Evolutionary conservation across 2,329 filamentous ascomycete genomes (phyloP).

Genomic region (Neopestalotiopsis sp.): DNA sequence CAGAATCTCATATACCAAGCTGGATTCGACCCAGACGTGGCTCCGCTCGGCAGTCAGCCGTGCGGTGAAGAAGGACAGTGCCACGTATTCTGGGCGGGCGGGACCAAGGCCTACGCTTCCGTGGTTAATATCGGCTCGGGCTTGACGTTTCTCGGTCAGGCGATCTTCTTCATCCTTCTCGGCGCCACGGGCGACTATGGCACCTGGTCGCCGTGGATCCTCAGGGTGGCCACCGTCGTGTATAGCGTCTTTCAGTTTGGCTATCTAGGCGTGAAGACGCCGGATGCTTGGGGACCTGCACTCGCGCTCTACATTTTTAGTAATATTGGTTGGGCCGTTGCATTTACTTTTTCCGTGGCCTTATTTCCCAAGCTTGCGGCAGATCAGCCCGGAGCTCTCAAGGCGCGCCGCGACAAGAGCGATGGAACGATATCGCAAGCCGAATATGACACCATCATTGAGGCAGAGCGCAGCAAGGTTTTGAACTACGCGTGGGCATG

Average conservation of each 20-base stretch:
- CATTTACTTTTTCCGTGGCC: slow-evolving; percentile 3
- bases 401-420: not conserved
- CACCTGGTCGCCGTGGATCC: slow-evolving; percentile 13
- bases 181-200: slow-evolving; percentile 14
- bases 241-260: slow-evolving; percentile 14
- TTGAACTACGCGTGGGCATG: slow-evolving; percentile 9
- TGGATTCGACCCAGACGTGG: slow-evolving; percentile 11
- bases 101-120: slow-evolving; percentile 10
- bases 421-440: not conserved
- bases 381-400: not conserved
- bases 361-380: slow-evolving; percentile 11
- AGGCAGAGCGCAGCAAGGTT: not conserved
- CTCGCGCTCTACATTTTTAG: slow-evolving; percentile 14
- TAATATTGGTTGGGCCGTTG: slow-evolving; percentile 2
- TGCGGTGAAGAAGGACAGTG: slow-evolving; percentile 10
- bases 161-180: slow-evolving; percentile 3
- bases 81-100: slow-evolving; percentile 10
- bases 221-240: slow-evolving; percentile 1
- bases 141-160: slow-evolving; percentile 12
- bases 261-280: slow-evolving; percentile 6
- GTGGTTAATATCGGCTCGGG: slow-evolving; percentile 11
- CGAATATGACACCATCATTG: not conserved
- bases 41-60: slow-evolving; percentile 1
- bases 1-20: slow-evolving; percentile 17
- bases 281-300: not conserved